A percentile compares a stretch with the other conserved stretches of the same genome.
These are phyloP conservation scores for Neofusicoccum parvum DNA, from an alignment of 2,329 filamentous ascomycete genomes.

Conservation along the genomic window DNA sequence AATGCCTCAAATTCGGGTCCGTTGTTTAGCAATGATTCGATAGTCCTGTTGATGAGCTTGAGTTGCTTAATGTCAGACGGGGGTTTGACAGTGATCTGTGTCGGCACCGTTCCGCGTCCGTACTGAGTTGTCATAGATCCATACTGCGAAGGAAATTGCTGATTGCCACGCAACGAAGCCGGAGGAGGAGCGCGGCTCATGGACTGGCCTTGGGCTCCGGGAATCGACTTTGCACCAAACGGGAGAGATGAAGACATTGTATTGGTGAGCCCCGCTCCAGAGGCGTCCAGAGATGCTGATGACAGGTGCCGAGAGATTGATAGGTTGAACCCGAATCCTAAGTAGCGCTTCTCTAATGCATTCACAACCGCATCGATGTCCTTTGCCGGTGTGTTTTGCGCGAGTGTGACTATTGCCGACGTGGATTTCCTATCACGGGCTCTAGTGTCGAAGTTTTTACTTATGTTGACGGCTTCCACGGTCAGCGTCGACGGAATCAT, in stretches of 20 bases:
- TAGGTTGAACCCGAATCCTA: conserved; percentile 82
- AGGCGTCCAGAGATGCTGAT: conserved; percentile 65
- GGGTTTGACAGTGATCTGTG: conserved; percentile 66
- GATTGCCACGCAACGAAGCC: conserved; percentile 56
- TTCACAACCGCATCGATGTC: conserved; percentile 83
- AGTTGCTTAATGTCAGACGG: conserved; percentile 77
- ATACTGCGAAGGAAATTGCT: conserved; percentile 30
- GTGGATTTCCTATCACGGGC: conserved; percentile 68
- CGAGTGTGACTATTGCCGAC: conserved; percentile 78
- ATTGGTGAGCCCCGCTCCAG: conserved; percentile 50
- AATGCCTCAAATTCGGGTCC: conserved; percentile 89
- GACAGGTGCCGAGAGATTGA: conserved; percentile 81
- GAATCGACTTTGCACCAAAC: conserved; percentile 68
- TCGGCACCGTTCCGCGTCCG: conserved; percentile 50
- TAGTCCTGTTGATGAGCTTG: conserved; percentile 82
- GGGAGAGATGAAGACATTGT: conserved; percentile 61
- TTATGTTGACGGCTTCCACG: conserved; percentile 74
- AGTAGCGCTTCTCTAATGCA: conserved; percentile 76
- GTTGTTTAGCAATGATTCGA: conserved; percentile 77
- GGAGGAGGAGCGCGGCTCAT: conserved; percentile 63
- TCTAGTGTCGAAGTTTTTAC: conserved; percentile 57
- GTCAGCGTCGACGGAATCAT: conserved; percentile 57
- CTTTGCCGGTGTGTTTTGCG: conserved; percentile 76
- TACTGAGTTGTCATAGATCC: conserved; percentile 21
- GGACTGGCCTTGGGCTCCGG: conserved; percentile 49